These are phyloP conservation scores for Spergularia bocconei DNA, from an alignment of 148 eudicot genomes.

Conservation along the genomic window DNA sequence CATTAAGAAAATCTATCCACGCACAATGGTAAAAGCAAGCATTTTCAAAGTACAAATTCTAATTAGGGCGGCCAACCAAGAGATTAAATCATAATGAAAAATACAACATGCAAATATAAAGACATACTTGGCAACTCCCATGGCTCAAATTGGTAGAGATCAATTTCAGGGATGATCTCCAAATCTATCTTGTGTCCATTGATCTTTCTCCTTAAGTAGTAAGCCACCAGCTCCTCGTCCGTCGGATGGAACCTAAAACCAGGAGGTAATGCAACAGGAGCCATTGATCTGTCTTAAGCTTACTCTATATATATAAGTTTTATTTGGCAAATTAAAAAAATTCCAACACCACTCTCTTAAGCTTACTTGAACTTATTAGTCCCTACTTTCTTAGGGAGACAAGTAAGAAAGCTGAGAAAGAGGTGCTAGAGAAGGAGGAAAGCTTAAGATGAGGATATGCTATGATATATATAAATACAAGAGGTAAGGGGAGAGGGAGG, in stretches of 20 bases:
- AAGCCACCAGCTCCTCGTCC: constrained; percentile 51
- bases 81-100: neutral
- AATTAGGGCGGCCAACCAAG: neutral
- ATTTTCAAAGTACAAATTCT: neutral
- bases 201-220: constrained; percentile 49
- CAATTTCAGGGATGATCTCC: constrained; percentile 51
- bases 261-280: constrained; percentile 45
- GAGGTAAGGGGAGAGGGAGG: neutral
- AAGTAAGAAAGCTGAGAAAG: constrained; percentile 5
- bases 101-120: neutral
- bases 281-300: constrained; percentile 26
- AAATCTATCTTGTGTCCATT: constrained; percentile 47
- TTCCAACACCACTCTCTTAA: neutral
- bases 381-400: neutral
- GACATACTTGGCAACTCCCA: constrained; percentile 45
- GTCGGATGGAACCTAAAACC: constrained; percentile 52
- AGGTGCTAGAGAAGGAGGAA: constrained; percentile 3
- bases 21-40: no score
- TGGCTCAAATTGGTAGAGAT: constrained; percentile 50
- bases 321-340: neutral
- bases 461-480: constrained; percentile 7
- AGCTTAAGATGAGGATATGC: constrained; percentile 6
- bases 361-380: neutral
- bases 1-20: no score
- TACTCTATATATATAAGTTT: no score